A percentile compares a stretch with the other conserved stretches of the same genome.
These are phyloP conservation scores for Brettanomyces bruxellensis DNA, from an alignment of 805 yeast genomes.

Conservation along the genomic window DNA sequence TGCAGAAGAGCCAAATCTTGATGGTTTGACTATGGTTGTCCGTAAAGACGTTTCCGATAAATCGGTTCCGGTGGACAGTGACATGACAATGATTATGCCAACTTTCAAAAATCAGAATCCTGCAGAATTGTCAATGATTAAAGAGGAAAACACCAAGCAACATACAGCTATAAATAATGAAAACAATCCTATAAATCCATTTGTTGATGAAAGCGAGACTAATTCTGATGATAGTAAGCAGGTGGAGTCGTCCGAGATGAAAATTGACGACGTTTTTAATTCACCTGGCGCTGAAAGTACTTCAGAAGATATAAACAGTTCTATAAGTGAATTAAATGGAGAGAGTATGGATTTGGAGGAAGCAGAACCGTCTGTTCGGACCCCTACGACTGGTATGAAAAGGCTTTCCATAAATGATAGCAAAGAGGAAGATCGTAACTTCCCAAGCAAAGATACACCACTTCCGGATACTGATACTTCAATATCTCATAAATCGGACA, in stretches of 20 bases:
- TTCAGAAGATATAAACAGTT: not conserved
- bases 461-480: too few species aligned
- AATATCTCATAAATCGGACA: too few species aligned
- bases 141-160: not conserved
- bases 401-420: not conserved
- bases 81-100: slow-evolving; percentile 32
- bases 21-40: slow-evolving; percentile 22
- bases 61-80: slow-evolving; percentile 14
- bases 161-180: not conserved
- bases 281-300: not conserved
- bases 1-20: slow-evolving; percentile 12
- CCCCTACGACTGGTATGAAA: not conserved
- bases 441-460: not conserved
- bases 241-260: slow-evolving; percentile 6
- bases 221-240: not conserved
- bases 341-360: not conserved
- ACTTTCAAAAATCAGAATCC: slow-evolving; percentile 2
- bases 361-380: not conserved
- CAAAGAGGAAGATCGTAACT: not conserved
- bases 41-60: slow-evolving; percentile 10
- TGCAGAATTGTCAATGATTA: too few species aligned
- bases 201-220: not conserved
- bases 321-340: not conserved
- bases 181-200: not conserved
- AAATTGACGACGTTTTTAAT: slow-evolving; percentile 19